Evolutionary conservation across 306 rosid genomes (phyloP).

Genomic region (Glycine soja): DNA sequence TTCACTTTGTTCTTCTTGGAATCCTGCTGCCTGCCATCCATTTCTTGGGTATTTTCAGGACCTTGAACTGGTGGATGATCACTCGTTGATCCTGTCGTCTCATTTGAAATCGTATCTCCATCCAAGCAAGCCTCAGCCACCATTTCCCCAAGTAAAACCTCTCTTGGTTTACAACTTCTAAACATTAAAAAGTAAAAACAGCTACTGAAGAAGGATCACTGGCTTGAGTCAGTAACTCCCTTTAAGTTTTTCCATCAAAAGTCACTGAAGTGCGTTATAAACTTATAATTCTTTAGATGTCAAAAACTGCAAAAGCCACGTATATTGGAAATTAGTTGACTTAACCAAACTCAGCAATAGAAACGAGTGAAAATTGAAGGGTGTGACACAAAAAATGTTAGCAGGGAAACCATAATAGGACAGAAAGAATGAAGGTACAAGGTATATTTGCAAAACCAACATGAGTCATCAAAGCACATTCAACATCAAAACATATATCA

Average conservation of each 20-base stretch:
- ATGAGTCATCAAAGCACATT: constrained; percentile 33
- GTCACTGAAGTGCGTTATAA: neutral
- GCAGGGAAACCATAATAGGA: constrained; percentile 26
- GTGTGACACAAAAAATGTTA: neutral
- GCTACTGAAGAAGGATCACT: constrained; percentile 39
- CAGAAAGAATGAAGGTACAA: constrained; percentile 25
- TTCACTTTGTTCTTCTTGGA: constrained; percentile 47
- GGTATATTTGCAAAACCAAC: constrained; percentile 35
- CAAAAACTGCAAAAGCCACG: constrained; percentile 11
- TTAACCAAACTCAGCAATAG: constrained; percentile 32
- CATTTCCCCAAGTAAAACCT: constrained; percentile 45
- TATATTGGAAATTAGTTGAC: constrained; percentile 30
- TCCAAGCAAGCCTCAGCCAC: constrained; percentile 44
- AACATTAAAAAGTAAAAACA: neutral
- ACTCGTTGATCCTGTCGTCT: constrained; percentile 51
- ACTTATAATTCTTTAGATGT: neutral
- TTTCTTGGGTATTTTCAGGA: constrained; percentile 43
- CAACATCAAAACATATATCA: neutral
- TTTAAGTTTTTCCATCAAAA: constrained; percentile 10
- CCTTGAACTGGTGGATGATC: constrained; percentile 38
- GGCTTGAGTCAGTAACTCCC: constrained; percentile 33
- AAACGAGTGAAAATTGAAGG: neutral
- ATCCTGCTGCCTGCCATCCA: constrained; percentile 38
- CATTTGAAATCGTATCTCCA: constrained; percentile 41
- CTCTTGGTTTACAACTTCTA: constrained; percentile 7